Conservation (phyloP, 2,329 filamentous ascomycete species). For the Hyphodiscus sp. region DNA sequence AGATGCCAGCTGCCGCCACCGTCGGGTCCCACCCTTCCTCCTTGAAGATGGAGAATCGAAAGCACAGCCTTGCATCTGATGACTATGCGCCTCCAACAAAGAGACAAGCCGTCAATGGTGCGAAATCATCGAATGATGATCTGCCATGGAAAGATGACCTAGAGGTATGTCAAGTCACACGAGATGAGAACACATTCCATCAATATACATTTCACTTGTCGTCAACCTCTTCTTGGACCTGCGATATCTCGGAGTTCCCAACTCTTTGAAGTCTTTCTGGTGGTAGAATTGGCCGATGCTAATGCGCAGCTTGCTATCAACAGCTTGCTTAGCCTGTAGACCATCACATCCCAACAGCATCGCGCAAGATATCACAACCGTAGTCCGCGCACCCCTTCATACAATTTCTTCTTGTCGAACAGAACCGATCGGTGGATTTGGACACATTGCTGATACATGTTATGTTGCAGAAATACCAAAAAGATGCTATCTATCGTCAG, state of each 20-base stretch:
- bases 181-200: conserved; percentile 13
- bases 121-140: conserved; percentile 58
- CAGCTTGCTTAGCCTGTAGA: conserved; percentile 36
- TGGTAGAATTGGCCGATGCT: conserved; percentile 31
- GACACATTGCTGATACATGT: conserved; percentile 25
- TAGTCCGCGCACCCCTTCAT: conserved; percentile 5
- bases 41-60: conserved; percentile 99
- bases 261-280: conserved; percentile 10
- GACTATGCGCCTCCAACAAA: conserved; percentile 86
- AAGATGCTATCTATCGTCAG: conserved; percentile 93
- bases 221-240: conserved; percentile 13
- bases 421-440: background rate
- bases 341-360: conserved; percentile 20
- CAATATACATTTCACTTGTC: conserved; percentile 12
- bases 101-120: conserved; percentile 86
- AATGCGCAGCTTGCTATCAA: conserved; percentile 40
- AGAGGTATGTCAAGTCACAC: conserved; percentile 54
- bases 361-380: conserved; percentile 18
- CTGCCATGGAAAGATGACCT: conserved; percentile 66
- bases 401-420: conserved; percentile 18
- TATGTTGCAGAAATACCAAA: conserved; percentile 68
- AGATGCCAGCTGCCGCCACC: conserved; percentile 40
- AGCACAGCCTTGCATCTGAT: conserved; percentile 79
- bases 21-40: conserved; percentile 67
- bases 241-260: conserved; percentile 11